Evolutionary conservation across 1,284 basidiomycete species (phyloP).

Genomic region (Apiotrichum porosum): DNA sequence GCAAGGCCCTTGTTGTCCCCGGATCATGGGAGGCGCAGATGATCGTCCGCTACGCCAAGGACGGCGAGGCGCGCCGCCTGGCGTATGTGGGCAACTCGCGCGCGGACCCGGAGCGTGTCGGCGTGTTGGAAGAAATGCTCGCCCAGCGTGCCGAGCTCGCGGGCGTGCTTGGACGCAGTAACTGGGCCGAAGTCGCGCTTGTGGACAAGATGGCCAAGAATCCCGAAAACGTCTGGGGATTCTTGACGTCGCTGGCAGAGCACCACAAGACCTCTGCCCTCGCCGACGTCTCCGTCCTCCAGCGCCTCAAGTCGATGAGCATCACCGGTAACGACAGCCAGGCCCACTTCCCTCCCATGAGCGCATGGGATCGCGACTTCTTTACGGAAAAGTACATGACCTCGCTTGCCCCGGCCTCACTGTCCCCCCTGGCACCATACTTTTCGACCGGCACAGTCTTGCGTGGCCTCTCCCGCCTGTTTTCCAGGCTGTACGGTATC

Average conservation of each 20-base stretch:
- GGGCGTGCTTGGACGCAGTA: conserved; percentile 70
- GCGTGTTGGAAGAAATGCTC: conserved; percentile 70
- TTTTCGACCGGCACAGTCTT: conserved; percentile 78
- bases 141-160: conserved; percentile 70
- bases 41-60: conserved; percentile 79
- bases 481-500: conserved; percentile 80
- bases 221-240: conserved; percentile 80
- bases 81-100: conserved; percentile 68
- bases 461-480: conserved; percentile 77
- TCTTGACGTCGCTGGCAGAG: conserved; percentile 70
- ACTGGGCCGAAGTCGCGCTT: conserved; percentile 76
- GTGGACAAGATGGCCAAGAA: conserved; percentile 92
- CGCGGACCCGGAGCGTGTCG: conserved; percentile 50
- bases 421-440: conserved; percentile 59
- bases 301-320: conserved; percentile 67
- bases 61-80: conserved; percentile 71
- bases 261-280: conserved; percentile 71
- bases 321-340: conserved; percentile 46
- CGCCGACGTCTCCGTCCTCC: conserved; percentile 65
- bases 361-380: conserved; percentile 91
- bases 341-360: conserved; percentile 57
- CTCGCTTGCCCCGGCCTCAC: conserved; percentile 52
- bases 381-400: conserved; percentile 52
- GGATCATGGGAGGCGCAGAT: conserved; percentile 84
- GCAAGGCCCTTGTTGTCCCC: conserved; percentile 65